These are phyloP conservation scores for Phytophthora gonapodyides DNA, from an alignment of 352 stramenopile species.

Conservation along the genomic window DNA sequence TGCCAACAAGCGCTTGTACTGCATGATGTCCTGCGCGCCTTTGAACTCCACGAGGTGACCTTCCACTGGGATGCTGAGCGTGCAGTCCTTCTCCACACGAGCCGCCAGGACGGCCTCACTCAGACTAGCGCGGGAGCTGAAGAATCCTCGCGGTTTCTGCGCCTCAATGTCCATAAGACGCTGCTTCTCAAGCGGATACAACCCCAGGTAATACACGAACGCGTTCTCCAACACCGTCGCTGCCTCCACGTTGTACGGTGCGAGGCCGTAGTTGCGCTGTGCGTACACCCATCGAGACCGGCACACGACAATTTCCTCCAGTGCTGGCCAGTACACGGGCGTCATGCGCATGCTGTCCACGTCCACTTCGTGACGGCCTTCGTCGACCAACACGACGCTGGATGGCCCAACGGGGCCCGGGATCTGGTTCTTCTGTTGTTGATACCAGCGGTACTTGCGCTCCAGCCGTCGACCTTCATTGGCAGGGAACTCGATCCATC, in stretches of 20 bases:
- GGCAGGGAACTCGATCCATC: constrained; percentile 79
- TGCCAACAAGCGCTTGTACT: constrained; percentile 79
- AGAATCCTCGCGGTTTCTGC: constrained; percentile 52
- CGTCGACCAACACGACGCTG: constrained; percentile 75
- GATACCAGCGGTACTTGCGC: constrained; percentile 69
- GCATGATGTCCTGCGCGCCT: constrained; percentile 73
- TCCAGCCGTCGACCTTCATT: constrained; percentile 78
- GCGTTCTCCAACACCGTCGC: constrained; percentile 56
- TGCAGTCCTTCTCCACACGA: constrained; percentile 52
- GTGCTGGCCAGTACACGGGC: constrained; percentile 76
- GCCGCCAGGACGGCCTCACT: constrained; percentile 35
- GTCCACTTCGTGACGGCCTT: constrained; percentile 82
- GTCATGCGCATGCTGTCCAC: constrained; percentile 80
- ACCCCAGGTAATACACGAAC: constrained; percentile 77
- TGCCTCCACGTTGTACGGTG: constrained; percentile 69
- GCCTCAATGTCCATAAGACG: constrained; percentile 52
- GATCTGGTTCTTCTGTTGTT: constrained; percentile 47
- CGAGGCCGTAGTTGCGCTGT: constrained; percentile 81
- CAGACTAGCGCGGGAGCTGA: constrained; percentile 41
- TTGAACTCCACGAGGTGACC: constrained; percentile 87
- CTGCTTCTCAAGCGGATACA: constrained; percentile 70
- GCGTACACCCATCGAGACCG: constrained; percentile 82
- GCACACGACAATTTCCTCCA: constrained; percentile 73
- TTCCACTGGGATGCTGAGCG: constrained; percentile 74
- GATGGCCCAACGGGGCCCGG: constrained; percentile 43